These are phyloP conservation scores for Jackrogersella multiformis DNA, from an alignment of 495 filamentous ascomycete species.

Conservation along the genomic window DNA sequence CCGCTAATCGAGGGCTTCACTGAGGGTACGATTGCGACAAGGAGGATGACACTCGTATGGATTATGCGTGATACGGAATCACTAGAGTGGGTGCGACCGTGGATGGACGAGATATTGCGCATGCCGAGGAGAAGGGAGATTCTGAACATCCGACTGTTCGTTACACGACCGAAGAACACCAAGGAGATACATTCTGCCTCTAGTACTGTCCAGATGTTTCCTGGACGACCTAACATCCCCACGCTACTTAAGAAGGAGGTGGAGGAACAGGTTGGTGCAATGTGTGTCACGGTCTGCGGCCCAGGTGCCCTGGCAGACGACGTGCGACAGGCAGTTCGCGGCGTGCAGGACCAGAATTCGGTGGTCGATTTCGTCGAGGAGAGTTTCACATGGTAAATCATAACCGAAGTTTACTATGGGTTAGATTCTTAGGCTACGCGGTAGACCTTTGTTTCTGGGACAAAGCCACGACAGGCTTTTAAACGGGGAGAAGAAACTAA, in stretches of 20 bases:
- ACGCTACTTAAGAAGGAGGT: conserved; percentile 80
- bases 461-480: background rate
- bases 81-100: conserved; percentile 91
- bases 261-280: conserved; percentile 79
- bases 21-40: conserved; percentile 78
- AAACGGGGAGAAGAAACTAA: background rate
- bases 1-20: conserved; percentile 79
- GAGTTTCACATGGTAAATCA: conserved; percentile 81
- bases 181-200: conserved; percentile 76
- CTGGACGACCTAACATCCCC: conserved; percentile 82
- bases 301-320: conserved; percentile 86
- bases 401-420: background rate
- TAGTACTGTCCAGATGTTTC: conserved; percentile 82
- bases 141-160: conserved; percentile 84
- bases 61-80: conserved; percentile 87
- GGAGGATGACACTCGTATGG: conserved; percentile 86
- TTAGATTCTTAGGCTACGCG: background rate
- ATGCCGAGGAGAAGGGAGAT: conserved; percentile 81
- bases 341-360: conserved; percentile 67
- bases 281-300: conserved; percentile 91
- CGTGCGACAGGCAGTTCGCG: conserved; percentile 76
- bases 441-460: background rate
- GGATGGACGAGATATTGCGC: conserved; percentile 86
- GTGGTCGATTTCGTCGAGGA: conserved; percentile 86
- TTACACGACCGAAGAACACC: conserved; percentile 80